Evolutionary conservation across 352 stramenopile genomes (phyloP).

Genomic region (Pythium diclinum): DNA sequence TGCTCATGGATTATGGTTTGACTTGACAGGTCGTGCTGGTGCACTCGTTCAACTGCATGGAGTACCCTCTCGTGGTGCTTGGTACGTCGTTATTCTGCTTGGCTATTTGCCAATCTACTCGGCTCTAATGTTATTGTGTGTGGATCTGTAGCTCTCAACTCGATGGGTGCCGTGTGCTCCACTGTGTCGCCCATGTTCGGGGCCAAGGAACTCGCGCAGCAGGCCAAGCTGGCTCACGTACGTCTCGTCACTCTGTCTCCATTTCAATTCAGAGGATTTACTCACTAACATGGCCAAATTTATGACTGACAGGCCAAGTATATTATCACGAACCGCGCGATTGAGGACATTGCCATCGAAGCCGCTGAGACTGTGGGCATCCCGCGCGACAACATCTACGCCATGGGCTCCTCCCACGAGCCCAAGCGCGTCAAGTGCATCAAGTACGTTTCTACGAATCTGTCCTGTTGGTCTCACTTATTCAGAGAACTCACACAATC

Average conservation of each 20-base stretch:
- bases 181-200: slow-evolving; percentile 57
- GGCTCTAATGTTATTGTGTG: too few relatives aligned
- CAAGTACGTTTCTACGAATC: slow-evolving; percentile 9
- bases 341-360: slow-evolving; percentile 46
- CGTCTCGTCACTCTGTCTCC: slow-evolving; percentile 10
- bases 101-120: not conserved
- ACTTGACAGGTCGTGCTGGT: slow-evolving; percentile 41
- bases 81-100: slow-evolving; percentile 25
- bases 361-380: slow-evolving; percentile 32
- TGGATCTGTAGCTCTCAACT: slow-evolving; percentile 34
- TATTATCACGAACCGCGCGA: slow-evolving; percentile 51
- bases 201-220: slow-evolving; percentile 42
- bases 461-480: not conserved
- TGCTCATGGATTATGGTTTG: too few relatives aligned
- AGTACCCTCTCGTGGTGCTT: slow-evolving; percentile 56
- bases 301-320: slow-evolving; percentile 31
- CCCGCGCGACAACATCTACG: slow-evolving; percentile 96
- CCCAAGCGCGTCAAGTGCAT: slow-evolving; percentile 48
- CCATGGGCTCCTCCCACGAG: slow-evolving; percentile 69
- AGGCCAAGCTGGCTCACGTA: slow-evolving; percentile 20
- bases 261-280: too few relatives aligned
- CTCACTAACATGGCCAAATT: too few relatives aligned
- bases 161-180: slow-evolving; percentile 52
- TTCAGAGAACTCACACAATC: not conserved
- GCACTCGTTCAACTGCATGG: slow-evolving; percentile 70